Conservation (phyloP, 2,329 filamentous ascomycete species). For the Trichoderma aggressivum region DNA sequence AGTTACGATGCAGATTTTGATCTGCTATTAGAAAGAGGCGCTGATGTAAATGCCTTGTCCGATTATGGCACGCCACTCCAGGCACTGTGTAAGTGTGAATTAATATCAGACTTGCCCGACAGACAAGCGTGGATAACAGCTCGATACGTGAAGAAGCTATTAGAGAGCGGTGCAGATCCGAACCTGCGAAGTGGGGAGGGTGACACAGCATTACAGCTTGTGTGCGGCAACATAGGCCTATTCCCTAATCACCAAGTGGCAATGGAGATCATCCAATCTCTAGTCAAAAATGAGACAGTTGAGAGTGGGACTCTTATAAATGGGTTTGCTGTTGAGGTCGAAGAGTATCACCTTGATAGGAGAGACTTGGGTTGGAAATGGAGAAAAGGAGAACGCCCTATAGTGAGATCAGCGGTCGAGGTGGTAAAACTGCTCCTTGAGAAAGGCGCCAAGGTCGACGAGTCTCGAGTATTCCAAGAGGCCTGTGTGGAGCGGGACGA, state of each 20-base stretch:
- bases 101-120: rapidly evolving
- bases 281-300: neutral
- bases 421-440: neutral
- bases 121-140: no score
- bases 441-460: neutral
- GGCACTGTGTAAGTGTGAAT: neutral
- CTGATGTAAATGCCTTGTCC: neutral
- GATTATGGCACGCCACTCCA: neutral
- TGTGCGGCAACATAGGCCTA: rapidly evolving
- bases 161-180: neutral
- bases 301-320: neutral
- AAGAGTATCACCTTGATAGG: no score
- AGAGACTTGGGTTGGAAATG: neutral
- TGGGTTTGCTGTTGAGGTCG: neutral
- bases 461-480: neutral
- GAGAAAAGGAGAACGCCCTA: neutral
- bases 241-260: neutral
- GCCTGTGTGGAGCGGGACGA: rapidly evolving
- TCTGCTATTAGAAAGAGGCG: neutral
- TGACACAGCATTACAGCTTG: neutral
- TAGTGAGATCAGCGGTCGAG: neutral
- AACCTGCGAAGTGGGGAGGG: neutral
- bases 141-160: neutral
- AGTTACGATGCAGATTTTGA: rapidly evolving
- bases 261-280: neutral